phyloP scores from a whole-genome alignment of 345 rosid genomes.

The thale cress (Arabidopsis thaliana) region DNA sequence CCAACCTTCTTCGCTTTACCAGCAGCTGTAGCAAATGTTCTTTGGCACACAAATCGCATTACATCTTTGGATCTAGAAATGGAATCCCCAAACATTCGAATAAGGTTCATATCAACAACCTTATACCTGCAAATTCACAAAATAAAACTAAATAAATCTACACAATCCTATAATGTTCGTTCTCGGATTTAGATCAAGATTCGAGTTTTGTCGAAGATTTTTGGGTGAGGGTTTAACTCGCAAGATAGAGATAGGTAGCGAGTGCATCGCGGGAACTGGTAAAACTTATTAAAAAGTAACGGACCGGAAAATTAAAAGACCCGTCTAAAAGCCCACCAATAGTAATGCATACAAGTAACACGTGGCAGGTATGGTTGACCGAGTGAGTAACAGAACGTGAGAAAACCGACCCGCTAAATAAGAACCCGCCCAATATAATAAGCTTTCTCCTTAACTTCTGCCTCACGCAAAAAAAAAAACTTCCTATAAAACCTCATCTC shows the following conservation, averaged over 20 bases:
- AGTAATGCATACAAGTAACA: not conserved
- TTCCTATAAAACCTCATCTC: not conserved
- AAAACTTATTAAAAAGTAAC: not conserved
- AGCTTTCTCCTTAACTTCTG: slow-evolving; percentile 21
- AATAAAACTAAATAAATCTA: not conserved
- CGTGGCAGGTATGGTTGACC: not conserved
- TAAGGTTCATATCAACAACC: not conserved
- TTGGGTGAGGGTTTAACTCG: not conserved
- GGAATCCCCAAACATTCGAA: not conserved
- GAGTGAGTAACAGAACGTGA: too few species aligned
- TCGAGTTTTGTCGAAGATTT: not conserved
- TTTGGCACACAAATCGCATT: slow-evolving; percentile 28
- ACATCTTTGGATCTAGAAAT: slow-evolving; percentile 41
- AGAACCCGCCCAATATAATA: slow-evolving; percentile 15
- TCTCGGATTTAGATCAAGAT: too few species aligned
- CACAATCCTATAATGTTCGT: too few species aligned
- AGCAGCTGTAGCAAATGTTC: slow-evolving; percentile 60
- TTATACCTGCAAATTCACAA: not conserved
- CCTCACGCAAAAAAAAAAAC: not conserved
- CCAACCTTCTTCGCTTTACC: slow-evolving; percentile 63
- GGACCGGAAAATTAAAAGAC: not conserved
- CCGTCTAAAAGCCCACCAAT: not conserved
- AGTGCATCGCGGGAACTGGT: not conserved
- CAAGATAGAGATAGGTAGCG: not conserved
- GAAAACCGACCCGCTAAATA: not conserved